These are phyloP conservation scores for Erodium maritimum DNA, from an alignment of 345 rosid species.

Conservation along the genomic window DNA sequence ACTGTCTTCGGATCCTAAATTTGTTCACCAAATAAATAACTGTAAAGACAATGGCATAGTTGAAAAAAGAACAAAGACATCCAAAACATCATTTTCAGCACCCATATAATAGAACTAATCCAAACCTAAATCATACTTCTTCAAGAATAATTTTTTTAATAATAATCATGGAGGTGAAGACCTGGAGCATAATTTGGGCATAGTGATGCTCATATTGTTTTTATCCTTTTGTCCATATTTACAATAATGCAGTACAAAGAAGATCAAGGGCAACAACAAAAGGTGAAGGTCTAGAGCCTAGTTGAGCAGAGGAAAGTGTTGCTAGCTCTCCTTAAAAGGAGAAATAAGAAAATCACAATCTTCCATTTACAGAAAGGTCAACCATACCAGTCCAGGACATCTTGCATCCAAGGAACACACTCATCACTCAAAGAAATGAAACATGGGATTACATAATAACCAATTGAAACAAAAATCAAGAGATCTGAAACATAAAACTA, in stretches of 20 bases:
- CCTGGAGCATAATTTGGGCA: not conserved
- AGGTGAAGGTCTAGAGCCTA: not conserved
- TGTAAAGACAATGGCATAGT: not conserved
- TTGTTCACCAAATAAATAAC: not conserved
- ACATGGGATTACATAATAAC: conserved; percentile 3
- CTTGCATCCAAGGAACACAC: too few relatives aligned
- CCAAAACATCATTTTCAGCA: not conserved
- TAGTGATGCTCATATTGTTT: not conserved
- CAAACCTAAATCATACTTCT: not conserved
- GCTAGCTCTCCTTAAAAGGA: not conserved
- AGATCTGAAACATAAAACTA: conserved; percentile 2
- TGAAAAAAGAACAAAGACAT: not conserved
- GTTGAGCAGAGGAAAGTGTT: not conserved
- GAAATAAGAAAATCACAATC: not conserved
- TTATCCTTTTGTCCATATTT: not conserved
- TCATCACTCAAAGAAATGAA: conserved; percentile 2
- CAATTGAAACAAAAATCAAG: conserved; percentile 1
- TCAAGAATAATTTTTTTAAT: too few relatives aligned
- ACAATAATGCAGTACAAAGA: not conserved
- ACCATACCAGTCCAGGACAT: not conserved
- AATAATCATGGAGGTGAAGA: not conserved
- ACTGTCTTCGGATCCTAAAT: not conserved
- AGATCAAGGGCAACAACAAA: not conserved
- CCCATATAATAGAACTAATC: not conserved
- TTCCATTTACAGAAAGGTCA: conserved; percentile 1